Evolutionary conservation across 345 rosid genomes (phyloP).

Genomic region (Citrus reticulata): DNA sequence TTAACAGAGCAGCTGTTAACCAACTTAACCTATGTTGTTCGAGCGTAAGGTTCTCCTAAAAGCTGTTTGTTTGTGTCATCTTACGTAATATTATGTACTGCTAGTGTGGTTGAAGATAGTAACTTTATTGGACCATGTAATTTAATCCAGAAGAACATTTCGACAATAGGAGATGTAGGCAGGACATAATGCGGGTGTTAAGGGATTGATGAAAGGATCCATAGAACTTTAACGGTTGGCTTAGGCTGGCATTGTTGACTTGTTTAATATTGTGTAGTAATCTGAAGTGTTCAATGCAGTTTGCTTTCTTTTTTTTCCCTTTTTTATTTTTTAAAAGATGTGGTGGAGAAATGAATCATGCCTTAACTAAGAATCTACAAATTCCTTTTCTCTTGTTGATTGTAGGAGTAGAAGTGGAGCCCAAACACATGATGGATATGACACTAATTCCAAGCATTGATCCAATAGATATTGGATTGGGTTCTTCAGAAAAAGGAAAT

Average conservation of each 20-base stretch:
- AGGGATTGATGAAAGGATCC: not conserved
- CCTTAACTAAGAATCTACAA: constrained; percentile 1
- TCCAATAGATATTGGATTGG: constrained; percentile 58
- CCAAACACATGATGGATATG: constrained; percentile 76
- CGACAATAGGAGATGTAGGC: not conserved
- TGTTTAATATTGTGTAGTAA: not conserved
- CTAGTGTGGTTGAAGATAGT: not conserved
- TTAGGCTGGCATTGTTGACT: not conserved
- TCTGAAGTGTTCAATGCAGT: not conserved
- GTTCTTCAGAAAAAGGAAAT: constrained; percentile 68
- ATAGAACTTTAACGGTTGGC: not conserved
- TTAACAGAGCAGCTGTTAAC: too few relatives aligned
- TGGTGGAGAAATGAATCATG: not conserved
- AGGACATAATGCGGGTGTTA: not conserved
- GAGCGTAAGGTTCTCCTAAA: not conserved
- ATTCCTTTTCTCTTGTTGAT: constrained; percentile 16
- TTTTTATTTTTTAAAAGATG: too few relatives aligned
- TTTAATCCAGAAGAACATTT: not conserved
- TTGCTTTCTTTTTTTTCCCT: not conserved
- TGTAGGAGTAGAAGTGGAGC: constrained; percentile 58
- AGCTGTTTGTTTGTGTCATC: not conserved
- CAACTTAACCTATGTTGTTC: not conserved
- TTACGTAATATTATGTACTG: not conserved
- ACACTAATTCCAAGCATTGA: constrained; percentile 56
- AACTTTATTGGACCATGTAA: not conserved